Conservation (phyloP, 257 asterid species). For the Solanum clarkiae region DNA sequence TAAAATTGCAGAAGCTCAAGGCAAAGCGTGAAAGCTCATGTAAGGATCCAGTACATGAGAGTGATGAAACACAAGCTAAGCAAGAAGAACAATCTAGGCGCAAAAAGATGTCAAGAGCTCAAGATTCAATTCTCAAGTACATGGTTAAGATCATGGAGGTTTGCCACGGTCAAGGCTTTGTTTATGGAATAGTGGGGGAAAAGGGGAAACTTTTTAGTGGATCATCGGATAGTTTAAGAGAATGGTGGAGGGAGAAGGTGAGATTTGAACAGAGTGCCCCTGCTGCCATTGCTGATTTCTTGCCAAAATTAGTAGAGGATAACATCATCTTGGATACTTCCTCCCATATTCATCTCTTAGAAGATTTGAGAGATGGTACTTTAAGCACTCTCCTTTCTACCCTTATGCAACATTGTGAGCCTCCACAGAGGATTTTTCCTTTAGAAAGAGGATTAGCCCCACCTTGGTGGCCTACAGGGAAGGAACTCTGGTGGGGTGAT, state of each 20-base stretch:
- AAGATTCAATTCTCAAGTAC: constrained; percentile 41
- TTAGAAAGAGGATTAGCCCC: constrained; percentile 40
- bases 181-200: background rate
- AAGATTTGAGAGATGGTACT: constrained; percentile 44
- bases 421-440: constrained; percentile 41
- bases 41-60: background rate
- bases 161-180: constrained; percentile 35
- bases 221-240: constrained; percentile 40
- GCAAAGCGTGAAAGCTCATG: constrained; percentile 12
- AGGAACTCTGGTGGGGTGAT: constrained; percentile 50
- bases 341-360: constrained; percentile 5
- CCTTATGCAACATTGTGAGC: constrained; percentile 47
- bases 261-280: constrained; percentile 47
- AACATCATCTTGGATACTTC: background rate
- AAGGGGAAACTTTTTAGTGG: constrained; percentile 47
- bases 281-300: constrained; percentile 27
- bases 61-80: constrained; percentile 1
- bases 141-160: constrained; percentile 46
- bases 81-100: constrained; percentile 31
- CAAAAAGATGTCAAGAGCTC: constrained; percentile 44
- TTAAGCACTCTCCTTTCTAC: constrained; percentile 46
- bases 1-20: constrained; percentile 31
- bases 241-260: constrained; percentile 62
- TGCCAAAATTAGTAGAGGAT: background rate
- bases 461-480: constrained; percentile 58